phyloP scores from a whole-genome alignment of 345 rosid species.

The Xanthoceras sorbifolium region DNA sequence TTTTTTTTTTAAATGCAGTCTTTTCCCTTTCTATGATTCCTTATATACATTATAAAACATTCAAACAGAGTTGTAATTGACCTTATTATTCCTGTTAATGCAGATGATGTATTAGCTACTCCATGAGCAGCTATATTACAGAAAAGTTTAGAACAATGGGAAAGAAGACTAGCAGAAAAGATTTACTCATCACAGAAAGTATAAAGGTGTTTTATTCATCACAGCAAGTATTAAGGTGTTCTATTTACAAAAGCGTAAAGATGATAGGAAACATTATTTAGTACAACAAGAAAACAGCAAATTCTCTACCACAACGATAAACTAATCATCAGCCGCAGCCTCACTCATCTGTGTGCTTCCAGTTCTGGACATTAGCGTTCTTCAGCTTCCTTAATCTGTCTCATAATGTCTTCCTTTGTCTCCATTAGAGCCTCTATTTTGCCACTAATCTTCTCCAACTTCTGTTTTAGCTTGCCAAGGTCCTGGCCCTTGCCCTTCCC shows the following conservation, averaged over 20 bases:
- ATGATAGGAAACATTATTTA: background rate
- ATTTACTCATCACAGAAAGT: conserved; percentile 6
- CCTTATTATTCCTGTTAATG: background rate
- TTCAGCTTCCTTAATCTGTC: conserved; percentile 66
- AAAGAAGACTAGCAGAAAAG: background rate
- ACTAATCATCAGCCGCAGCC: conserved; percentile 2
- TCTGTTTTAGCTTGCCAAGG: conserved; percentile 46
- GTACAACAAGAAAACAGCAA: background rate
- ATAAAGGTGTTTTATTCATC: background rate
- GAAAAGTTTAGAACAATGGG: background rate
- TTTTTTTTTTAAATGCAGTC: no score
- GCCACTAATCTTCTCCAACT: conserved; percentile 59
- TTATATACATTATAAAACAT: background rate
- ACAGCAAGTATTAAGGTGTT: background rate
- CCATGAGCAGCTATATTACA: background rate
- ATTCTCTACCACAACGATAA: background rate
- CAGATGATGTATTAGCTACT: no score
- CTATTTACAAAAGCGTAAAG: background rate
- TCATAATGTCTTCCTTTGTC: conserved; percentile 48
- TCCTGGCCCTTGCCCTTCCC: conserved; percentile 49
- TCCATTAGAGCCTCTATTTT: conserved; percentile 53
- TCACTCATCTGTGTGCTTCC: conserved; percentile 17
- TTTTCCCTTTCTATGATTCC: background rate
- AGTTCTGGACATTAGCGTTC: conserved; percentile 15
- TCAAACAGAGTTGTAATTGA: background rate